Percentiles rank a stretch among this genome's conserved stretches.
These are phyloP conservation scores for Uncinocarpus reesii DNA, from an alignment of 2,329 filamentous ascomycete species.

Conservation along the genomic window DNA sequence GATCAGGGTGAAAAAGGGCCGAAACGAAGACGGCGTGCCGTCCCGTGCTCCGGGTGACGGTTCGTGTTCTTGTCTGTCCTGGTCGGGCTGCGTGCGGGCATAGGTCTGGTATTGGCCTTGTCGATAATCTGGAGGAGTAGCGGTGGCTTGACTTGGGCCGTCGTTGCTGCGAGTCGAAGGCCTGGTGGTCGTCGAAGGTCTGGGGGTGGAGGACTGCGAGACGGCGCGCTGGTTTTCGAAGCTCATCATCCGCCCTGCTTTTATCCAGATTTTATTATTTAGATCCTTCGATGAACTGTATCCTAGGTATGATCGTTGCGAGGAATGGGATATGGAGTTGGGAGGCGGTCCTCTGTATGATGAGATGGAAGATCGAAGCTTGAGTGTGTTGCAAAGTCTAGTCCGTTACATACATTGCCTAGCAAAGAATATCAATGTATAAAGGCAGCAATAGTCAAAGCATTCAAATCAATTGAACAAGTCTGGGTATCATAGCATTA, in stretches of 20 bases:
- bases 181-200: not conserved
- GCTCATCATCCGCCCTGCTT: not conserved
- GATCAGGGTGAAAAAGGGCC: constrained; percentile 76
- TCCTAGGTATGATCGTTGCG: too few relatives aligned
- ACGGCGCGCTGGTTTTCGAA: not conserved
- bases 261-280: too few relatives aligned
- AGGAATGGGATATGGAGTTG: too few relatives aligned
- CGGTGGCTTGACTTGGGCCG: not conserved
- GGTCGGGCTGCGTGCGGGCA: not conserved
- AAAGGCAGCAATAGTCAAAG: too few relatives aligned
- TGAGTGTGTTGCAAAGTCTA: too few relatives aligned
- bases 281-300: too few relatives aligned
- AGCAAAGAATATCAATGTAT: too few relatives aligned
- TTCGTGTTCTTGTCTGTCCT: not conserved
- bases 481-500: constrained; percentile 9
- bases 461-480: too few relatives aligned
- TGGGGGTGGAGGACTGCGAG: constrained; percentile 7
- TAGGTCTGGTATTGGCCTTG: constrained; percentile 1
- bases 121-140: not conserved
- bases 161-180: constrained; percentile 1
- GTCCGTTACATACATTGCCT: too few relatives aligned
- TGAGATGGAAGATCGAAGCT: too few relatives aligned
- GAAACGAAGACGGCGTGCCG: constrained; percentile 42
- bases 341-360: too few relatives aligned
- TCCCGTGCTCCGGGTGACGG: constrained; percentile 7